phyloP scores from a whole-genome alignment of 495 filamentous ascomycete genomes.

The Tuber aestivum region DNA sequence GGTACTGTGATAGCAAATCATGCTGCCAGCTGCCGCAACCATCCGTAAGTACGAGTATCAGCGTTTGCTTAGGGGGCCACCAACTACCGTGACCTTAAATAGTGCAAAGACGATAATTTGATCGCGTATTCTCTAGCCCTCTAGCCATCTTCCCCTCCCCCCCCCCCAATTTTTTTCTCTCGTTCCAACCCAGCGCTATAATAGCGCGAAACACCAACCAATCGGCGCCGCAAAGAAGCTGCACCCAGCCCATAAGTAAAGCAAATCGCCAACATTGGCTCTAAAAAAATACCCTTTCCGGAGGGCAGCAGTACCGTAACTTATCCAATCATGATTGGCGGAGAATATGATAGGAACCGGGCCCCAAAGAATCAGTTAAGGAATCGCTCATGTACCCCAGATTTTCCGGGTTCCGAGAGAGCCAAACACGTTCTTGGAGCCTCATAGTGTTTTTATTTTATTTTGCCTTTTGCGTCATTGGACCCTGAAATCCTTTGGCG shows the following conservation, averaged over 20 bases:
- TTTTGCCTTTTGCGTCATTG: constrained; percentile 28
- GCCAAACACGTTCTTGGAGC: constrained; percentile 15
- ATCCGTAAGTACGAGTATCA: background rate
- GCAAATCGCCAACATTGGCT: background rate
- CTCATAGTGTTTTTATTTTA: constrained; percentile 16
- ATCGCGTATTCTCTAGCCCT: background rate
- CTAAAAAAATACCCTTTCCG: background rate
- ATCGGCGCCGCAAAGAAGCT: background rate
- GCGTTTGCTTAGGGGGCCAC: background rate
- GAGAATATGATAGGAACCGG: background rate
- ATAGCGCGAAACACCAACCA: background rate
- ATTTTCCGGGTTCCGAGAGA: background rate
- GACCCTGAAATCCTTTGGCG: constrained; percentile 21
- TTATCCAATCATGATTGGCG: background rate
- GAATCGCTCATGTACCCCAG: background rate
- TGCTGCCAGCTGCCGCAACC: background rate
- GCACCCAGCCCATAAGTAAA: background rate
- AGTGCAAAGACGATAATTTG: background rate
- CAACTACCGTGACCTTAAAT: constrained; percentile 1
- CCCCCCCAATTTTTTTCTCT: too few relatives aligned
- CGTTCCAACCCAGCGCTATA: background rate
- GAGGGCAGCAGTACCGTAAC: background rate
- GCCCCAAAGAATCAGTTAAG: background rate
- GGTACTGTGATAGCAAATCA: too few relatives aligned
- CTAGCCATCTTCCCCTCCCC: background rate